phyloP scores from a whole-genome alignment of 1,284 basidiomycete species.

The Spongiforma sp. region DNA sequence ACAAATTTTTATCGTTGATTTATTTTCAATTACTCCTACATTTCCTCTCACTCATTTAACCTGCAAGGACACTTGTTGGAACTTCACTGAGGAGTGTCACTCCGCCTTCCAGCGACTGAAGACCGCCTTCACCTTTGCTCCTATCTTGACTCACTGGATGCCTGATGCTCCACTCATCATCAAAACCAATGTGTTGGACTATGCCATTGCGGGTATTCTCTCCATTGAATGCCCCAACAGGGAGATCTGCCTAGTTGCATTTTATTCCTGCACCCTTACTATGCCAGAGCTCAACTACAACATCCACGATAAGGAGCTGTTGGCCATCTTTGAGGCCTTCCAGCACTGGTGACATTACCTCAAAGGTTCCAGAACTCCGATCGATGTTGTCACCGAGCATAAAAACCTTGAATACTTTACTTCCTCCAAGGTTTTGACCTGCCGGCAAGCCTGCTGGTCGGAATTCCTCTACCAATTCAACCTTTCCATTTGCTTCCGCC shows the following conservation, averaged over 20 bases:
- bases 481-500: not conserved
- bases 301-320: not conserved
- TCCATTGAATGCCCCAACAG: not conserved
- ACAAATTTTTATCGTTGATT: not conserved
- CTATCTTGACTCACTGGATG: not conserved
- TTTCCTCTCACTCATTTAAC: not conserved
- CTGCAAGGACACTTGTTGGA: not conserved
- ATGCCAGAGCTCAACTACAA: not conserved
- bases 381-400: not conserved
- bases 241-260: not conserved
- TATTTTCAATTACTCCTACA: not conserved
- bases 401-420: not conserved
- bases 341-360: not conserved
- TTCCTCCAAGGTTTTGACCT: not conserved
- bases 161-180: not conserved
- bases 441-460: not conserved
- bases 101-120: not conserved
- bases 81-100: not conserved
- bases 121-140: constrained; percentile 8
- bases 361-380: not conserved
- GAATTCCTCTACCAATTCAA: not conserved
- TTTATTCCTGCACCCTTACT: not conserved
- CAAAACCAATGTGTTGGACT: not conserved
- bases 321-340: not conserved
- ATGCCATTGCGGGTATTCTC: not conserved